Conservation (phyloP, 352 stramenopile species). For the Globisporangium cederbergense region DNA sequence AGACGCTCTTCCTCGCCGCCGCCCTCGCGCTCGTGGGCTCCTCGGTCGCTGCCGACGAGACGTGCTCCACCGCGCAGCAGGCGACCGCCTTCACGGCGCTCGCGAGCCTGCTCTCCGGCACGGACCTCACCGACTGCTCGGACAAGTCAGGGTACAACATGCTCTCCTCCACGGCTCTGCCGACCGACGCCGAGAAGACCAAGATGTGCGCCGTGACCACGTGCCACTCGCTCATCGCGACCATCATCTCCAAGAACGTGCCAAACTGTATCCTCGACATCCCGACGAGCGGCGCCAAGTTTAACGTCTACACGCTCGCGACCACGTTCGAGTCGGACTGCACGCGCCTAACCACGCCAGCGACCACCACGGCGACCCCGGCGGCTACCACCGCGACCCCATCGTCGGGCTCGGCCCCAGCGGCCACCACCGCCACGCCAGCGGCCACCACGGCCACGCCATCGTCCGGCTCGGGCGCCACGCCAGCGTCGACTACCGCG, state of each 20-base stretch:
- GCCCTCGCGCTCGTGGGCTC: conserved; percentile 24
- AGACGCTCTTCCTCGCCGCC: conserved; percentile 13
- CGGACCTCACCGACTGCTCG: conserved; percentile 23
- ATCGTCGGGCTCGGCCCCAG: background rate
- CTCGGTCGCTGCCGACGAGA: background rate
- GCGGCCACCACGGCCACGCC: background rate
- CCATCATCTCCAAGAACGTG: conserved; percentile 23
- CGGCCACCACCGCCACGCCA: conserved; percentile 3
- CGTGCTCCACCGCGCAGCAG: conserved; percentile 22
- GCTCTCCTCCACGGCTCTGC: conserved; percentile 28
- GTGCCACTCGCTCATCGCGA: conserved; percentile 35
- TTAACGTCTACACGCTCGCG: conserved; percentile 39
- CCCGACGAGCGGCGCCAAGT: conserved; percentile 20
- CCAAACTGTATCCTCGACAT: conserved; percentile 23
- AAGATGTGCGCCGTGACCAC: conserved; percentile 30
- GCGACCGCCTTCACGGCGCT: conserved; percentile 26
- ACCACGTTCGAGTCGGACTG: conserved; percentile 52
- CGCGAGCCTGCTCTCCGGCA: conserved; percentile 17
- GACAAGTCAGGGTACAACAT: conserved; percentile 32
- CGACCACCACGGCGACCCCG: background rate
- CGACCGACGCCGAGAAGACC: conserved; percentile 25
- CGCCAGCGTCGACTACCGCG: background rate
- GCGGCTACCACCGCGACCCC: background rate
- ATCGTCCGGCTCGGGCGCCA: background rate
- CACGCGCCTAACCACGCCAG: conserved; percentile 15